Base-by-base conservation (phyloP, 768 basidiomycete species). In the Podaxis sp. region DNA sequence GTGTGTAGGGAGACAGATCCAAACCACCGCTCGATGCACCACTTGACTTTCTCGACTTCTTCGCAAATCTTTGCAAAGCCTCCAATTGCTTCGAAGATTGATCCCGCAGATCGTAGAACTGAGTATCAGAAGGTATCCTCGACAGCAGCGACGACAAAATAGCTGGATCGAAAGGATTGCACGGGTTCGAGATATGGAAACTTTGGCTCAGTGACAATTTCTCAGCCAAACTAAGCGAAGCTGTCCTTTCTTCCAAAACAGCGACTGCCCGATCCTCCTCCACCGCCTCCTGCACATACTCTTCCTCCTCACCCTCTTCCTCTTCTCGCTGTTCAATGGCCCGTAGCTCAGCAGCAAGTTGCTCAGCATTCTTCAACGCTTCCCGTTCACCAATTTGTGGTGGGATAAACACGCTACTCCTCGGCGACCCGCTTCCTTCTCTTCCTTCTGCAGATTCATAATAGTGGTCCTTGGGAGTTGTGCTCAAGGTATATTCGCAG, bases 121-220 rank as follows among this genome's bases (percentile, higher is more conserved):
- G 82, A 5, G 79, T 72, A 66, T 92, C 89, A 7, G 78, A 75
- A 56, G 83, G 85, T 63, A 87, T 80, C 61, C 81, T 81, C 3
- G 87, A 84, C 24, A 98, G 78, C 9, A 96, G 72, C 0, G 82
- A 78, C 0, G 82, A 78, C 24, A 93, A 68, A 58, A 92, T 85
- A 1, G 84, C 73, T 3, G 82, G 80, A 64, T 92, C 88, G 68
- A 89, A 91, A 2, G 96, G 91, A 72, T 93, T 89, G 78, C 94
- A 96, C 5, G 95, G 94, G 67, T 96, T 96, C 2, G 88, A 81
- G 19, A 91, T 87, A 63, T 80, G 82, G 78, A 92, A 91, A 41
- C 82, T 79, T 4, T 87, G 83, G 52, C 82, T 80, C 40, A 85
- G 74, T 11, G 83, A 82, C 11, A 92, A 73, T 0, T 86, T 85